A percentile compares a stretch with the other conserved stretches of the same genome.
Conservation (phyloP, 306 rosid species). For the barrel medic (Medicago truncatula) region MtrunA17r5.0-ANR NC_053043.1:11306001-11306500, state of each 20-base stretch:
- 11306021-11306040: neutral
- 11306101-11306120: neutral
- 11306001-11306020: neutral
- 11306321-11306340: too few species aligned
- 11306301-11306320: too few species aligned
- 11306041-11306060: neutral
- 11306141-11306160: neutral
- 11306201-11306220: neutral
- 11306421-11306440: constrained; percentile 12
- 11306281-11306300: too few species aligned
- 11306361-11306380: too few species aligned
- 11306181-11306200: neutral
- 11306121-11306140: neutral
- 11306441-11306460: constrained; percentile 39
- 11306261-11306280: too few species aligned
- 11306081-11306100: neutral
- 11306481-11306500: too few species aligned
- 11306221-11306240: neutral
- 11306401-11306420: too few species aligned
- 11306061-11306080: neutral
- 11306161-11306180: neutral
- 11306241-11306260: neutral
- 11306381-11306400: too few species aligned
- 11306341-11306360: too few species aligned
- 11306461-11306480: too few species aligned